phyloP scores from a whole-genome alignment of 805 yeast species.

The Teunomyces cretensis region DNA sequence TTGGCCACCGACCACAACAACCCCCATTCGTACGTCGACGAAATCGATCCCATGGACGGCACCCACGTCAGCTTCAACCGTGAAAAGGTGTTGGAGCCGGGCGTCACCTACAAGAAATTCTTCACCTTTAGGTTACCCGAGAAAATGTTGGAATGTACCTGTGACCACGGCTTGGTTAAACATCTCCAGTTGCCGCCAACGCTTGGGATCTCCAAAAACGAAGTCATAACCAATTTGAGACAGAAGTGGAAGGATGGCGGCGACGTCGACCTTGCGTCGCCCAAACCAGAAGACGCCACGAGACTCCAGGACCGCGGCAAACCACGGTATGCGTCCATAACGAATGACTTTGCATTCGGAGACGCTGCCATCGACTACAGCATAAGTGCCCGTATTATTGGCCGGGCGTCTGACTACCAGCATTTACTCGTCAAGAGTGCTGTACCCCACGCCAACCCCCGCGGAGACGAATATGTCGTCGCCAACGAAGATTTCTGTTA shows the following conservation, averaged over 20 bases:
- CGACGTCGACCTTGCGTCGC: slow-evolving; percentile 4
- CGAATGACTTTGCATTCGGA: slow-evolving; percentile 29
- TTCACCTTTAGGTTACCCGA: slow-evolving; percentile 41
- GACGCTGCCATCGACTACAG: slow-evolving; percentile 32
- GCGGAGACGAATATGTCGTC: slow-evolving; percentile 29
- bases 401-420: slow-evolving; percentile 32
- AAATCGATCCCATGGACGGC: slow-evolving; percentile 35
- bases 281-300: slow-evolving; percentile 10
- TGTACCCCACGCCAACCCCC: slow-evolving; percentile 13
- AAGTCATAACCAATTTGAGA: slow-evolving; percentile 24
- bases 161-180: slow-evolving; percentile 35
- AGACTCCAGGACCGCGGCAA: background rate
- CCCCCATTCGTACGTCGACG: slow-evolving; percentile 24
- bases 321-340: slow-evolving; percentile 16
- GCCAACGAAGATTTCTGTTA: slow-evolving; percentile 27
- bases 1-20: slow-evolving; percentile 29
- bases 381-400: slow-evolving; percentile 37
- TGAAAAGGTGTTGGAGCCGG: slow-evolving; percentile 28
- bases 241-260: slow-evolving; percentile 21
- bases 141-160: slow-evolving; percentile 33
- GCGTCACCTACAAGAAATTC: slow-evolving; percentile 37
- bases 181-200: slow-evolving; percentile 40
- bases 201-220: slow-evolving; percentile 32
- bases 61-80: slow-evolving; percentile 23
- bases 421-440: slow-evolving; percentile 14